These are phyloP conservation scores for Eustoma russellianum DNA, from an alignment of 257 asterid genomes.

Conservation along the genomic window DNA sequence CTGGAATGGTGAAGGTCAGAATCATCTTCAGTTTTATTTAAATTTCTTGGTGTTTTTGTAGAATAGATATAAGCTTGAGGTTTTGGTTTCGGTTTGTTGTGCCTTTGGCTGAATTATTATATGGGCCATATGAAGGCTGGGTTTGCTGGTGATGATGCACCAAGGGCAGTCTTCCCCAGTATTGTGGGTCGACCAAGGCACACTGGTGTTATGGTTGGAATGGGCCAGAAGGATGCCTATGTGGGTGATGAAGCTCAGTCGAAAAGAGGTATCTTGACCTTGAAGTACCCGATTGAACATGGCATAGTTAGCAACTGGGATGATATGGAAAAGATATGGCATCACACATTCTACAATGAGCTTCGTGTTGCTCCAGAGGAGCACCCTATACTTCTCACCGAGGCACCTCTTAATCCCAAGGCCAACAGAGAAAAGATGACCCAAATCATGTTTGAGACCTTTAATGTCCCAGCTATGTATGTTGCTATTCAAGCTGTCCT, in stretches of 20 bases:
- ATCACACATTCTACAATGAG: conserved; percentile 43
- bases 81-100: no score
- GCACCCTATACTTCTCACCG: conserved; percentile 42
- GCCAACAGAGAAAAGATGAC: no score
- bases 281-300: no score
- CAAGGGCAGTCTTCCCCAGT: conserved; percentile 41
- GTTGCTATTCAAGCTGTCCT: no score
- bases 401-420: no score
- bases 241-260: conserved; percentile 45
- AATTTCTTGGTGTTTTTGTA: no score
- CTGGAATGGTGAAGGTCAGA: conserved; percentile 33
- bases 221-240: conserved; percentile 51
- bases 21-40: no score
- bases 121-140: conserved; percentile 23
- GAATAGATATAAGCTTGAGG: no score
- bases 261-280: no score
- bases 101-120: no score
- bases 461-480: conserved; percentile 38
- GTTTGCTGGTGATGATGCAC: conserved; percentile 47
- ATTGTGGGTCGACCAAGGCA: conserved; percentile 45
- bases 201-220: conserved; percentile 45
- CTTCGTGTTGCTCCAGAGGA: conserved; percentile 50
- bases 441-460: no score
- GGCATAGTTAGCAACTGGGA: no score
- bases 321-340: conserved; percentile 48